These are phyloP conservation scores for Guadua angustifolia DNA, from an alignment of 176 grass and related monocot species.

Conservation along the genomic window DNA sequence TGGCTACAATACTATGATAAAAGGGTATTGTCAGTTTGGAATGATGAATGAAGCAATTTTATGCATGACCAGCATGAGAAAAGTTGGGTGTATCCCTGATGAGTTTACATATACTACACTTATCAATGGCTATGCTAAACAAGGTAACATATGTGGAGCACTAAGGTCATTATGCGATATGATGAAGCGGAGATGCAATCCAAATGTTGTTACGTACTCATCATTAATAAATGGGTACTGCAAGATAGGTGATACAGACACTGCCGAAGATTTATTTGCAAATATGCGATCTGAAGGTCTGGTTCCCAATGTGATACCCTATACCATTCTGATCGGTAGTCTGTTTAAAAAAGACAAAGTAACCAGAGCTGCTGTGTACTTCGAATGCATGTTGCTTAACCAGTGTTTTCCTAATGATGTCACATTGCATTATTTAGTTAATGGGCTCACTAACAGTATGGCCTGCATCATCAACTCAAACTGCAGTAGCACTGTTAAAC, in stretches of 20 bases:
- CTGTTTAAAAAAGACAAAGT: slow-evolving; percentile 63
- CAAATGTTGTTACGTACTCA: slow-evolving; percentile 74
- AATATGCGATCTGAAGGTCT: slow-evolving; percentile 61
- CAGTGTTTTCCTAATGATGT: slow-evolving; percentile 75
- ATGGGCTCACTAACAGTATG: slow-evolving; percentile 61
- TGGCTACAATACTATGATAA: slow-evolving; percentile 81
- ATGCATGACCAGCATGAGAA: slow-evolving; percentile 41
- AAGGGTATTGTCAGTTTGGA: slow-evolving; percentile 85
- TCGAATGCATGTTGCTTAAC: slow-evolving; percentile 71
- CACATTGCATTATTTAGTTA: slow-evolving; percentile 66
- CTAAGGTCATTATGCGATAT: slow-evolving; percentile 61
- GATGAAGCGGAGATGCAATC: slow-evolving; percentile 69
- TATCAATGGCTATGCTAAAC: slow-evolving; percentile 57
- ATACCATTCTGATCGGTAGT: slow-evolving; percentile 67
- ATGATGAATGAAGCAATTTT: slow-evolving; percentile 68
- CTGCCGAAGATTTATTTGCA: slow-evolving; percentile 49
- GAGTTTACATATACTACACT: slow-evolving; percentile 79
- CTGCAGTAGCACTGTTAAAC: slow-evolving; percentile 35
- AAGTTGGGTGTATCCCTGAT: slow-evolving; percentile 60
- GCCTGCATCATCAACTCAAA: slow-evolving; percentile 38
- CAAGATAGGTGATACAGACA: slow-evolving; percentile 57
- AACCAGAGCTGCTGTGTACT: slow-evolving; percentile 55
- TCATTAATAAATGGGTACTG: slow-evolving; percentile 68
- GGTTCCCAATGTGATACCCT: slow-evolving; percentile 71
- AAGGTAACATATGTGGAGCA: background rate